Evolutionary conservation across 768 basidiomycete species (phyloP), one percentile per base, ranked within the genome.

Genomic region (Scleroderma citrinum): DNA sequence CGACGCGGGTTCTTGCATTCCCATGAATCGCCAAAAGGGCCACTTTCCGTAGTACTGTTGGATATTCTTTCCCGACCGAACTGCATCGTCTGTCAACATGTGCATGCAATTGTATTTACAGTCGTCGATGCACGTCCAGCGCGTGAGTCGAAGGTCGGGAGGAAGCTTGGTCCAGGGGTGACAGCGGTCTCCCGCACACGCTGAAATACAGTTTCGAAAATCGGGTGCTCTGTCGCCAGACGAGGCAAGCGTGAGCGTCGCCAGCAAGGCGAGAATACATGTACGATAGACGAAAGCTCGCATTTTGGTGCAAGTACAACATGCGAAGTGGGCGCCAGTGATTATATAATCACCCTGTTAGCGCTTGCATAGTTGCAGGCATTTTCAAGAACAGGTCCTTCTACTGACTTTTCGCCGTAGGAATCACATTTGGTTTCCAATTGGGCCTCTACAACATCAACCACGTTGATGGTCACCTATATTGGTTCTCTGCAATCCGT

Each of bases 31-130:
- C 80, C 83, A 87, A 65, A 99, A 98, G 0, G 94, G 91, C 95
- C 95, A 98, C 71, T 98, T 98, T 14, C 95, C 96, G 59, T 92
- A 80, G 65, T 88, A 94, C 57, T 96, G 93, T 38, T 87, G 78
- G 1, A 88, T 68, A 2, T 49, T 56, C 35, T 59, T 56, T 0
- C 78, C 77, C 5, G 50, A 56, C 29, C 55, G 45, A n/a, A 77
- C 55, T 30, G 81, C 79, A 7, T 68, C 59, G 53, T 81, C 76
- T 5, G 89, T 92, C 32, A 90, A 73, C 42, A 73, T 68, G 60
- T 93, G 91, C 81, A 87, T 91, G 70, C 96, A 99, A 3, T 62
- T 65, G 63, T 99, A 99, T 63, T 82, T 82, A 75, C 95, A 99
- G 63, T 96, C 77, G 54, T 89, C 91, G 10, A 63, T 60, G 69